Conservation (phyloP, 179 eudicot species). For the Nepenthes alata region DNA sequence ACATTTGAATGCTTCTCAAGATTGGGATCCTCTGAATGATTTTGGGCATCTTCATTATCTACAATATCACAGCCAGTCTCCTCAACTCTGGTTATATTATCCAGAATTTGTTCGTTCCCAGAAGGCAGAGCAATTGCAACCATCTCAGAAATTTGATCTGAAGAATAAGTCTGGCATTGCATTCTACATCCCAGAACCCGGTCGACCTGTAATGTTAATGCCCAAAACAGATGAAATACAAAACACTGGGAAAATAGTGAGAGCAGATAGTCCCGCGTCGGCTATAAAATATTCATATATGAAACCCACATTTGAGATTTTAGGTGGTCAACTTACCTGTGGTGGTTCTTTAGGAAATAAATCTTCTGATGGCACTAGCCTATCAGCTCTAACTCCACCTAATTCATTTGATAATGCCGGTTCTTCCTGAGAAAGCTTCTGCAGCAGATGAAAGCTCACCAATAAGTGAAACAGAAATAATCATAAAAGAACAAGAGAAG, state of each 20-base stretch:
- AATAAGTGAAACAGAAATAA: background rate
- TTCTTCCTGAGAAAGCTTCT: slow-evolving; percentile 21
- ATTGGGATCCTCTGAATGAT: slow-evolving; percentile 16
- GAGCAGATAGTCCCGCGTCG: background rate
- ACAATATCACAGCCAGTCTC: slow-evolving; percentile 21
- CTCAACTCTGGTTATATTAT: slow-evolving; percentile 22
- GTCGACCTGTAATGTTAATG: slow-evolving; percentile 57
- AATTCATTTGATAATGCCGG: slow-evolving; percentile 18
- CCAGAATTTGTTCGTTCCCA: slow-evolving; percentile 18
- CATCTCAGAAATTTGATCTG: slow-evolving; percentile 14
- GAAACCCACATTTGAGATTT: background rate
- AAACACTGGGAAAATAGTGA: background rate
- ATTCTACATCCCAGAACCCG: slow-evolving; percentile 85
- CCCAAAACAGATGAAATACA: slow-evolving; percentile 1
- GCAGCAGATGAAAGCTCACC: background rate
- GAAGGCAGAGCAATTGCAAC: slow-evolving; percentile 20
- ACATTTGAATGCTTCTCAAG: slow-evolving; percentile 13
- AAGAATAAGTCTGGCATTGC: slow-evolving; percentile 21
- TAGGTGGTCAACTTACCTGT: slow-evolving; percentile 35
- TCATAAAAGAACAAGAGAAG: background rate
- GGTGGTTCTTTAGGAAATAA: slow-evolving; percentile 24
- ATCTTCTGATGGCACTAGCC: slow-evolving; percentile 17
- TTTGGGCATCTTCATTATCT: slow-evolving; percentile 23
- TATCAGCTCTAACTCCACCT: slow-evolving; percentile 16
- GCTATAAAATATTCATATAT: background rate